Evolutionary conservation across 2,329 filamentous ascomycete genomes (phyloP).

Genomic region (Fonsecaea pugnacius): DNA sequence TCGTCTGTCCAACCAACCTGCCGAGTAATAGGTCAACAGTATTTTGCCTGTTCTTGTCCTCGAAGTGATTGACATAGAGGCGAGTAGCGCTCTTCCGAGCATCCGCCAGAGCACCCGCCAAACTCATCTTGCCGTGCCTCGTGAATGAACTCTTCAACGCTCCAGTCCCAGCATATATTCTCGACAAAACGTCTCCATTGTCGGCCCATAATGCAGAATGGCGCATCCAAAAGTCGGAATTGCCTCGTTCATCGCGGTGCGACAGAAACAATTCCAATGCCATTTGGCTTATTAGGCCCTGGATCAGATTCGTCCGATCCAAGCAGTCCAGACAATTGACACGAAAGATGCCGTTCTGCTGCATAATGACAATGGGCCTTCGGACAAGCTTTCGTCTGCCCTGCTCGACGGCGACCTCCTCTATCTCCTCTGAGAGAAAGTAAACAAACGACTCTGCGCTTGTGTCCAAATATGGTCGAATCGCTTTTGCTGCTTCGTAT

Average conservation of each 20-base stretch:
- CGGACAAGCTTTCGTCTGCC: conserved; percentile 48
- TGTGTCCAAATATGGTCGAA: conserved; percentile 74
- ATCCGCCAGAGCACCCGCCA: conserved; percentile 92
- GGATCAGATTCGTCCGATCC: conserved; percentile 92
- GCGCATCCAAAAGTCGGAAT: conserved; percentile 83
- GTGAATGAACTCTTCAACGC: conserved; percentile 96
- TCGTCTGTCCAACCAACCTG: conserved; percentile 77
- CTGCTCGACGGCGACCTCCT: conserved; percentile 51
- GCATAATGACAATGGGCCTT: conserved; percentile 70
- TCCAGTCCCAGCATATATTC: conserved; percentile 95
- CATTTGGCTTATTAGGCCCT: conserved; percentile 94
- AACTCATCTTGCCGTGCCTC: conserved; percentile 89
- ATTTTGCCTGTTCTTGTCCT: conserved; percentile 88
- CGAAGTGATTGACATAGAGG: conserved; percentile 96
- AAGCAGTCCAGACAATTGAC: conserved; percentile 96
- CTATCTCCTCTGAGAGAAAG: conserved; percentile 76
- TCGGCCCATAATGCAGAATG: conserved; percentile 97
- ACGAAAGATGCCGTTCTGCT: conserved; percentile 93
- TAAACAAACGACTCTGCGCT: conserved; percentile 92
- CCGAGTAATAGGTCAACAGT: conserved; percentile 94
- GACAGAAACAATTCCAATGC: conserved; percentile 81
- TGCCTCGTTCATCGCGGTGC: conserved; percentile 70
- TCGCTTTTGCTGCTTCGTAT: conserved; percentile 87
- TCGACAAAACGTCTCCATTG: conserved; percentile 90
- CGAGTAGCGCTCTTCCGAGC: conserved; percentile 91